phyloP scores from a whole-genome alignment of 441 rosid genomes.

The Populus tomentosa region DNA sequence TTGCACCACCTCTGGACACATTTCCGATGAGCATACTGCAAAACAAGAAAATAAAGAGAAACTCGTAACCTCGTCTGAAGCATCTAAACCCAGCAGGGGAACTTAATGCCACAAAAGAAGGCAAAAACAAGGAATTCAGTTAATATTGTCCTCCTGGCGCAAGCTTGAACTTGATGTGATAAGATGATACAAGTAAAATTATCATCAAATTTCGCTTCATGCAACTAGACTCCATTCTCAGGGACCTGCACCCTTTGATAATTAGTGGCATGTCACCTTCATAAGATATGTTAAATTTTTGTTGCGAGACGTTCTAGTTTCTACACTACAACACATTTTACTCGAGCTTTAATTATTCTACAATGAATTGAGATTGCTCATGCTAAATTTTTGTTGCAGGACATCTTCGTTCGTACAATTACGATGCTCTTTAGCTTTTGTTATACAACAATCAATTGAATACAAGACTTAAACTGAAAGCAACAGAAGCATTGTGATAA shows the following conservation, averaged over 20 bases:
- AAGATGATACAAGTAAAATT: neutral
- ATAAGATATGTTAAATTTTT: neutral
- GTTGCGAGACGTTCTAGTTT: neutral
- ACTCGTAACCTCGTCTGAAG: neutral
- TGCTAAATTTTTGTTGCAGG: neutral
- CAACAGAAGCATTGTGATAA: neutral
- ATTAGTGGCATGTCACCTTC: neutral
- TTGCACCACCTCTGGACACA: constrained; percentile 89
- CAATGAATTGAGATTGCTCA: neutral
- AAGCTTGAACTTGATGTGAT: neutral
- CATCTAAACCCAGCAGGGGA: neutral
- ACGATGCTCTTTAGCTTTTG: neutral
- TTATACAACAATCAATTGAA: neutral
- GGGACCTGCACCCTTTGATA: neutral
- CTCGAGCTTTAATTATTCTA: neutral
- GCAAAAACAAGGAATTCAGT: neutral
- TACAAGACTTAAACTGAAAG: neutral
- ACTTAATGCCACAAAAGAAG: neutral
- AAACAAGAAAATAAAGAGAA: constrained; percentile 1
- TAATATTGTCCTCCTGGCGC: neutral
- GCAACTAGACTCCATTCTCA: neutral
- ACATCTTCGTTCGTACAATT: neutral
- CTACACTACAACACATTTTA: neutral
- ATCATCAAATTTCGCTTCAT: neutral
- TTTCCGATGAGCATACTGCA: constrained; percentile 75